phyloP scores from a whole-genome alignment of 2,329 filamentous ascomycete genomes.

The Colletotrichum kahawae region DNA sequence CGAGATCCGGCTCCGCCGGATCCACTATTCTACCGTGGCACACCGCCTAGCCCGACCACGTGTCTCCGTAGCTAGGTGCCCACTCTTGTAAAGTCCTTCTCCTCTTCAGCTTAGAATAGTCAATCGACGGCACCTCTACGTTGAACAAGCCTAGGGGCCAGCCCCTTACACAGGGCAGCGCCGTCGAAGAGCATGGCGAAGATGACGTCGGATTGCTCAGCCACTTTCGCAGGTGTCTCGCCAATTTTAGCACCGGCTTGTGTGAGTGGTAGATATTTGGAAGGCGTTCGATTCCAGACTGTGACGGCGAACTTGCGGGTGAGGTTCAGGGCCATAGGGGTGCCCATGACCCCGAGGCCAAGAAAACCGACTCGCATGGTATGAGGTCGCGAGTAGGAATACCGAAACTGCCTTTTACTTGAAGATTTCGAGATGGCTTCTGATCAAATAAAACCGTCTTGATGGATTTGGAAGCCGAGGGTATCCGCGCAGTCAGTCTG shows the following conservation, averaged over 20 bases:
- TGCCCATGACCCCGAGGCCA: slow-evolving; percentile 36
- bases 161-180: slow-evolving; percentile 27
- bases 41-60: too few species aligned
- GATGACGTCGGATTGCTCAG: slow-evolving; percentile 30
- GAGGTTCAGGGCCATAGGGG: slow-evolving; percentile 37
- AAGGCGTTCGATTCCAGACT: slow-evolving; percentile 35
- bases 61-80: too few species aligned
- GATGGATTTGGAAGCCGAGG: neutral
- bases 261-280: slow-evolving; percentile 28
- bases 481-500: neutral
- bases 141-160: too few species aligned
- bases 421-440: neutral
- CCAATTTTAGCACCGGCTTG: slow-evolving; percentile 27
- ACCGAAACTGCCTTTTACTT: neutral
- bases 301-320: slow-evolving; percentile 28
- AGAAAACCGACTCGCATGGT: slow-evolving; percentile 30
- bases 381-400: fast-evolving
- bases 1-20: too few species aligned
- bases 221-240: slow-evolving; percentile 28
- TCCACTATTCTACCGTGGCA: too few species aligned
- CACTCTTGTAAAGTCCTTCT: too few species aligned
- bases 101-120: too few species aligned
- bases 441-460: neutral
- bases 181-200: slow-evolving; percentile 37
- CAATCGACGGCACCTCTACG: too few species aligned